Conservation (phyloP, 73 alveolate genomes). For the Vitrella brassicaformis region DNA sequence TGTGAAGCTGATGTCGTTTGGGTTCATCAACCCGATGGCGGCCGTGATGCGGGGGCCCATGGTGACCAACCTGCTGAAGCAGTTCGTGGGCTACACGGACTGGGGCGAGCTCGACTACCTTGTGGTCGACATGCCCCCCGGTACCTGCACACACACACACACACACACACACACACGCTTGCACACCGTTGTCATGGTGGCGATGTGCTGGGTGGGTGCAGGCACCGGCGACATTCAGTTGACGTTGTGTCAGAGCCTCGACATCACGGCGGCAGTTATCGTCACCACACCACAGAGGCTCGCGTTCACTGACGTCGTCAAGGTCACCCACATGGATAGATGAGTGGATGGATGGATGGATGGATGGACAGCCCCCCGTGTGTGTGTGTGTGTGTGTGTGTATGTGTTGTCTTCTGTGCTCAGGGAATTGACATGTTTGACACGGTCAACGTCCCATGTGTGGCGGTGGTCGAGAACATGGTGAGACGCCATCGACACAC, state of each 20-base stretch:
- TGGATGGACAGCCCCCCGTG: background rate
- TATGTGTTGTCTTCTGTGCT: background rate
- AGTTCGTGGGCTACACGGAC: conserved; percentile 44
- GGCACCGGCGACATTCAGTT: conserved; percentile 76
- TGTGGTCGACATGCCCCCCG: conserved; percentile 87
- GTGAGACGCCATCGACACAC: too few species aligned
- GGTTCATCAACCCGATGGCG: conserved; percentile 61
- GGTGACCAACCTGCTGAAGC: conserved; percentile 59
- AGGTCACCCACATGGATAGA: conserved; percentile 9
- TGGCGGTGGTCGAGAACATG: conserved; percentile 73
- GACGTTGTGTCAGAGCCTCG: conserved; percentile 64
- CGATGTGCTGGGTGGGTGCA: too few species aligned
- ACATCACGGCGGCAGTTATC: conserved; percentile 70
- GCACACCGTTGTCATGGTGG: too few species aligned
- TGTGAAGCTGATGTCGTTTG: conserved; percentile 75
- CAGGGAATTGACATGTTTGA: conserved; percentile 72
- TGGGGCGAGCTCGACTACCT: conserved; percentile 88
- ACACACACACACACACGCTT: too few species aligned
- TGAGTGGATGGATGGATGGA: background rate
- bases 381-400: background rate
- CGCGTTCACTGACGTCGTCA: conserved; percentile 69
- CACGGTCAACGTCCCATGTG: conserved; percentile 59
- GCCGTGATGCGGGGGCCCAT: conserved; percentile 88
- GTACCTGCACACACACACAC: too few species aligned
- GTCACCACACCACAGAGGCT: conserved; percentile 85